Evolutionary conservation across 148 eudicot species (phyloP).

Genomic region (Spergularia marina): DNA sequence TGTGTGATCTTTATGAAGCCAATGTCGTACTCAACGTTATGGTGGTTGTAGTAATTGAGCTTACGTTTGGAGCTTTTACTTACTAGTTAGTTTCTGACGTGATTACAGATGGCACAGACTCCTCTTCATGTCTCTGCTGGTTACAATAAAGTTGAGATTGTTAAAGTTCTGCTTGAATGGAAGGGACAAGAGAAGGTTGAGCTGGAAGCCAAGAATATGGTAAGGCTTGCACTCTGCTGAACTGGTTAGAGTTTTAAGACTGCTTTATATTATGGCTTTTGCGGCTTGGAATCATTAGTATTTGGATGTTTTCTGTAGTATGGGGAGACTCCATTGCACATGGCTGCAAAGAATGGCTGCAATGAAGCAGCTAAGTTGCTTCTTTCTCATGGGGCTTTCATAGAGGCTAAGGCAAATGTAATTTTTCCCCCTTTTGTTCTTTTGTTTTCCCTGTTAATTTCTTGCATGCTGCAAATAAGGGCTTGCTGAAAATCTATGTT

Average conservation of each 20-base stretch:
- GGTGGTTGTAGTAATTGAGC: neutral
- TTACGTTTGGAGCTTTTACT: neutral
- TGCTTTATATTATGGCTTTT: neutral
- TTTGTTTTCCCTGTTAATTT: neutral
- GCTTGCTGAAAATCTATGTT: neutral
- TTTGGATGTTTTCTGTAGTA: slow-evolving; percentile 47
- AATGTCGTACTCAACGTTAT: neutral
- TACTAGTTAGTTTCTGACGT: neutral
- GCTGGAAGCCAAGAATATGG: slow-evolving; percentile 97
- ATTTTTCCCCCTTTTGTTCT: no score
- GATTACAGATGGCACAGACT: slow-evolving; percentile 79
- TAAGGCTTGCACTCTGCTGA: slow-evolving; percentile 23
- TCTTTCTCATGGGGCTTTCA: slow-evolving; percentile 81
- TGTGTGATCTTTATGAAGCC: neutral
- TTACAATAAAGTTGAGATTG: slow-evolving; percentile 73
- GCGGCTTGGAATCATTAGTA: neutral
- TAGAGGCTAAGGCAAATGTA: slow-evolving; percentile 97
- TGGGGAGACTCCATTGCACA: slow-evolving; percentile 99
- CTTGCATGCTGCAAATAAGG: neutral
- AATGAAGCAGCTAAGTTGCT: slow-evolving; percentile 82
- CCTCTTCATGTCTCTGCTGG: slow-evolving; percentile 97
- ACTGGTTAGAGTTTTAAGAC: neutral
- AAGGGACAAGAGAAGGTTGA: slow-evolving; percentile 71
- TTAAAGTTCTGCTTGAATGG: slow-evolving; percentile 63
- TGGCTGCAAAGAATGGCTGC: slow-evolving; percentile 99